phyloP scores from a whole-genome alignment of 345 rosid genomes.

The Sisymbrium altissimum region DNA sequence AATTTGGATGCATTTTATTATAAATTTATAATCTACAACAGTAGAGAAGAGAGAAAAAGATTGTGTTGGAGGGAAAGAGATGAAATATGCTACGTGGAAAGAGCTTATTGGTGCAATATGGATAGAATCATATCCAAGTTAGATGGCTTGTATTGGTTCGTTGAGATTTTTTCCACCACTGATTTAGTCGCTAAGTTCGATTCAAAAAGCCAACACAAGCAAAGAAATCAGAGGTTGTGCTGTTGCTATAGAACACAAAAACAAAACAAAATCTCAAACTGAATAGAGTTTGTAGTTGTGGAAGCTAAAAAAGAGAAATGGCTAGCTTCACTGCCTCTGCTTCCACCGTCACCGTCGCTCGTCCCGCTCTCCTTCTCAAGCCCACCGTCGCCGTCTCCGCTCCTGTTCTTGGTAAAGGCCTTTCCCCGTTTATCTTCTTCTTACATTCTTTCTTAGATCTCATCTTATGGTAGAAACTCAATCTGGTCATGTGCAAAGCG shows the following conservation, averaged over 20 bases:
- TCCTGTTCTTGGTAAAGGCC: conserved; percentile 58
- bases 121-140: conserved; percentile 61
- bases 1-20: background rate
- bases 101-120: conserved; percentile 41
- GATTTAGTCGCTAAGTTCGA: conserved; percentile 12
- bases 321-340: conserved; percentile 49
- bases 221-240: conserved; percentile 2
- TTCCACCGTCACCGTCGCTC: conserved; percentile 47
- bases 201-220: conserved; percentile 26
- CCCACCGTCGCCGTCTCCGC: conserved; percentile 39
- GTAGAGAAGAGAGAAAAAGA: conserved; percentile 27
- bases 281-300: conserved; percentile 38
- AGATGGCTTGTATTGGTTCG: conserved; percentile 31
- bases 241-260: conserved; percentile 3
- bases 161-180: conserved; percentile 22
- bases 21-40: background rate
- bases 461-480: background rate
- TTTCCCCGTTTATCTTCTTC: background rate
- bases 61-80: conserved; percentile 40
- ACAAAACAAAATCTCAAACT: background rate
- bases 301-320: conserved; percentile 16
- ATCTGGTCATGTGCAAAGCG: background rate
- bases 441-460: background rate
- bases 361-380: conserved; percentile 44
- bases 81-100: conserved; percentile 58